Evolutionary conservation across 176 grass and related monocot species (phyloP), one percentile per base, ranked within the genome.

Genomic region (Musa itinerans): DNA sequence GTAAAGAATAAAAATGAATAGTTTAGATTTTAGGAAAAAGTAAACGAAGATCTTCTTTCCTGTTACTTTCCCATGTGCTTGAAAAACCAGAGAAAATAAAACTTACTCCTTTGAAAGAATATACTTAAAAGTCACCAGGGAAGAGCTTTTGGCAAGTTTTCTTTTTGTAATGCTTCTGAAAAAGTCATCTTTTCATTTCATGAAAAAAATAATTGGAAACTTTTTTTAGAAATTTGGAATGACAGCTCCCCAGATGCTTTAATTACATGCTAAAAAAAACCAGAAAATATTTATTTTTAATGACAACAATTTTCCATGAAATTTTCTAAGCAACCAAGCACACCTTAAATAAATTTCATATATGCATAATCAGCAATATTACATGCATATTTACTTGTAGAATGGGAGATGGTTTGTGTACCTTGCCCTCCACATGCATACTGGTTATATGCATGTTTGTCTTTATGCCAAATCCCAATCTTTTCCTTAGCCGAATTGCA

Each of bases 381-480:
- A 51, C 34, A 49, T 25, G 2, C 22, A 17, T 1, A 12, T 65
- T 7, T 17, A 24, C 10, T n/a, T 75, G 13, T 11, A 66, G 11
- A 14, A 10, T 21, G 52, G 61, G 24, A 52, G n/a, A 74, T 11
- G 78, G 57, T 53, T 67, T 64, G 50, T 85, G 83, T 94, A 86
- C 90, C 95, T 93, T 94, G 83, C 95, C 95, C 79, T 98, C 95
- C 1, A 98, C 86, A 77, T 98, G 95, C 86, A 98, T 98, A 77
- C 90, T 83, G 74, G 95, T 93, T 71, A 98, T 82, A 84, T 98
- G 95, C 95, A 98, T 93, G 65, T 86, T 91, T 87, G 88, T 72
- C 11, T 88, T 91, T 77, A 98, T 89, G 74, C 95, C 90, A 51
- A 98, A 79, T 68, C 90, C 90, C 67, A 96, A 65, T 43, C 76